These are phyloP conservation scores for Diplosphaera chodatii DNA, from an alignment of 139 green algal genomes.

Conservation along the genomic window DNA sequence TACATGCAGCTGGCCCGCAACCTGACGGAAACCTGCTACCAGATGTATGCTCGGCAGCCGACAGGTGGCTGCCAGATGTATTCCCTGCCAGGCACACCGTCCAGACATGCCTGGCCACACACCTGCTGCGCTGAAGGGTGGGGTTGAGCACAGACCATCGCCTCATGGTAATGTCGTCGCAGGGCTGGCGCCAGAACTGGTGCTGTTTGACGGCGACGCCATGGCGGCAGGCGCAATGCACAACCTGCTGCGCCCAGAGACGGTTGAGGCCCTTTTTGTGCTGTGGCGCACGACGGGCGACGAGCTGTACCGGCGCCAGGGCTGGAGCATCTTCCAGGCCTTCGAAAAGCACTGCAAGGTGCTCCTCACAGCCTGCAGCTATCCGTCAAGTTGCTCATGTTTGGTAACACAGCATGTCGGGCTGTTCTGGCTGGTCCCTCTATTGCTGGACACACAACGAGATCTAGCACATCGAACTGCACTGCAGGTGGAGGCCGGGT, in stretches of 20 bases:
- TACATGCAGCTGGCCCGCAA: conserved; percentile 45
- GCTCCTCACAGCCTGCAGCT: too few relatives aligned
- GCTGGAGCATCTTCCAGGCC: conserved; percentile 65
- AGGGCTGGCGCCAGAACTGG: conserved; percentile 51
- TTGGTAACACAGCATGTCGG: not conserved
- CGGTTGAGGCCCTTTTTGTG: conserved; percentile 62
- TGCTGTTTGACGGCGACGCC: conserved; percentile 25
- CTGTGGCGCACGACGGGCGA: conserved; percentile 61
- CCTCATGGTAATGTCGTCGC: not conserved
- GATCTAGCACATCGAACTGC: too few relatives aligned
- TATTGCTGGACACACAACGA: too few relatives aligned
- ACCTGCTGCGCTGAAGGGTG: too few relatives aligned
- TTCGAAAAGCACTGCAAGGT: conserved; percentile 50
- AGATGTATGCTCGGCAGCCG: conserved; percentile 47
- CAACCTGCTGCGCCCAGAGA: conserved; percentile 67
- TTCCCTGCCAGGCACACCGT: too few relatives aligned
- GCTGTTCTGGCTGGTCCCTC: too few relatives aligned
- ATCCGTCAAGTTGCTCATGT: too few relatives aligned
- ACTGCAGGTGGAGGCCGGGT: conserved; percentile 42
- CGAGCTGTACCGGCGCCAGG: conserved; percentile 56
- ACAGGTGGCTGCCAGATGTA: conserved; percentile 8
- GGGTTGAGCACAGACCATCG: too few relatives aligned
- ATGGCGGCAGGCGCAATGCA: conserved; percentile 27
- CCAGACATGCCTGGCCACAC: too few relatives aligned
- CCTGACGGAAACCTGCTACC: conserved; percentile 43